These are phyloP conservation scores for Hypholoma sublateritium DNA, from an alignment of 768 basidiomycete species.

Conservation along the genomic window DNA sequence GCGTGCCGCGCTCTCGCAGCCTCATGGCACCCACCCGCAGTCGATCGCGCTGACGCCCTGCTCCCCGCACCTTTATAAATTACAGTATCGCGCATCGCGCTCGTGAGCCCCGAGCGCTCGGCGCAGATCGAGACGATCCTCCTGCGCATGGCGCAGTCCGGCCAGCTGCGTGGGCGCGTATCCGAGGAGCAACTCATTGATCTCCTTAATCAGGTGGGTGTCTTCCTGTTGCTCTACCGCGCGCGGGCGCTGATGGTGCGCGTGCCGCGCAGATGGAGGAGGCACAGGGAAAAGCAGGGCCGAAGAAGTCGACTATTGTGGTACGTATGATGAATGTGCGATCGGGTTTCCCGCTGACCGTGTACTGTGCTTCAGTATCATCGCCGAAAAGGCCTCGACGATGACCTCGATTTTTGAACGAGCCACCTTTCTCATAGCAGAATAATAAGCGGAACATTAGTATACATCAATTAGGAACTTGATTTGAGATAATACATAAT, in stretches of 20 bases:
- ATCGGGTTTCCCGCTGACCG: conserved; percentile 2
- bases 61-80: background rate
- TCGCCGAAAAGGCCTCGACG: conserved; percentile 64
- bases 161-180: conserved; percentile 76
- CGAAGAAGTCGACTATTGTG: conserved; percentile 61
- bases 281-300: conserved; percentile 44
- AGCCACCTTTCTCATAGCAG: background rate
- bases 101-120: conserved; percentile 83
- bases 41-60: background rate
- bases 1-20: conserved; percentile 21
- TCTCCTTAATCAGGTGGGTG: conserved; percentile 78
- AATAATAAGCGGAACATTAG: background rate
- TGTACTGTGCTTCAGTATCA: conserved; percentile 44
- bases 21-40: background rate
- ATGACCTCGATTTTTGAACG: conserved; percentile 52
- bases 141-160: conserved; percentile 79
- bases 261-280: conserved; percentile 19
- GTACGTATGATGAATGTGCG: conserved; percentile 27
- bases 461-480: background rate
- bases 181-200: conserved; percentile 82
- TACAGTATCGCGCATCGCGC: conserved; percentile 81
- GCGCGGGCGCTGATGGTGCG: background rate
- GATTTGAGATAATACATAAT: background rate
- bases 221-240: background rate
- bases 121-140: conserved; percentile 79